Conservation (phyloP, 2,329 filamentous ascomycete species). For the Fusarium cyanostomum region DNA sequence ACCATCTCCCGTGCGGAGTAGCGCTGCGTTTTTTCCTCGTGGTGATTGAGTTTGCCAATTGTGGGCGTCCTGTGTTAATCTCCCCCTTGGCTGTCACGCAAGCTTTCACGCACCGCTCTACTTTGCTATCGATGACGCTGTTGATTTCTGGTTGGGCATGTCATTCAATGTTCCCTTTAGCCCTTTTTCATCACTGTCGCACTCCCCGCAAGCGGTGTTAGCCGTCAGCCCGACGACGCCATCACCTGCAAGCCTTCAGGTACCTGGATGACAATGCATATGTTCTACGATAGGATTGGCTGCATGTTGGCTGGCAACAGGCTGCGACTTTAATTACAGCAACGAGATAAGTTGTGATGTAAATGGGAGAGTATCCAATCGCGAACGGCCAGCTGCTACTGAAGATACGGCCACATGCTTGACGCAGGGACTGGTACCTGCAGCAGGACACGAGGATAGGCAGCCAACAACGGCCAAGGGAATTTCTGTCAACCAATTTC, state of each 20-base stretch:
- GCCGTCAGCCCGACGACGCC: slow-evolving; percentile 7
- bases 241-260: slow-evolving; percentile 29
- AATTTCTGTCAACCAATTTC: too few species aligned
- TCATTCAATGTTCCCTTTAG: slow-evolving; percentile 4
- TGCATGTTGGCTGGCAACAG: neutral
- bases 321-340: neutral
- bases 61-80: slow-evolving; percentile 19
- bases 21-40: slow-evolving; percentile 23
- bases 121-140: slow-evolving; percentile 13
- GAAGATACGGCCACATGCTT: neutral
- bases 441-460: too few species aligned
- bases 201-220: neutral
- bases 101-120: neutral
- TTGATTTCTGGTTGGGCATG: slow-evolving; percentile 1
- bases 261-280: slow-evolving; percentile 18
- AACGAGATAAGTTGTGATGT: neutral
- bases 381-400: neutral
- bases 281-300: neutral
- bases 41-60: slow-evolving; percentile 18
- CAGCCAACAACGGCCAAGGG: too few species aligned
- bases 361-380: neutral
- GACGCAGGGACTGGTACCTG: neutral
- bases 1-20: neutral
- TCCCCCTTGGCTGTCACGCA: slow-evolving; percentile 24
- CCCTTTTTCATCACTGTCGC: neutral